Percentiles rank a stretch among this genome's conserved stretches.
phyloP scores from a whole-genome alignment of 495 filamentous ascomycete species.

The Lophiostoma macrostomum region DNA sequence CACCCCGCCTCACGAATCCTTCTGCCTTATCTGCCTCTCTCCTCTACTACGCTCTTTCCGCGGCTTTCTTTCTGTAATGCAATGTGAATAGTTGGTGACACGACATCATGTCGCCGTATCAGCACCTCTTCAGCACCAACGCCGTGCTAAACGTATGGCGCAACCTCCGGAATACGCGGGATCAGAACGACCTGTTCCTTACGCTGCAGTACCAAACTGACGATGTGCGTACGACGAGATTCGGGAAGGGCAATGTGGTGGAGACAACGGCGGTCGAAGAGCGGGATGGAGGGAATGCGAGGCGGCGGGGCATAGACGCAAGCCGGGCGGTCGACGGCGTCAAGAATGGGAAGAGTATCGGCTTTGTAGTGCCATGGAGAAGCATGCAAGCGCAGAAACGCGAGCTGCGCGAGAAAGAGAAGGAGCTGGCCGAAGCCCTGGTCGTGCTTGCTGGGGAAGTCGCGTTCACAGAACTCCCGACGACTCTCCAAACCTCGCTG shows the following conservation, averaged over 20 bases:
- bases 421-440: constrained; percentile 23
- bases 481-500: constrained; percentile 15
- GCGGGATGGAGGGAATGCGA: background rate
- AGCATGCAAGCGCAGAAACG: constrained; percentile 23
- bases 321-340: background rate
- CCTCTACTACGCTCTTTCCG: background rate
- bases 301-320: background rate
- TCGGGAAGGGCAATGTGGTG: background rate
- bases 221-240: background rate
- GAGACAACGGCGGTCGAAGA: background rate
- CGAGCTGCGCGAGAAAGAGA: constrained; percentile 23
- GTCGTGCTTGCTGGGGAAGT: constrained; percentile 24
- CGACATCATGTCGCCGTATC: constrained; percentile 21
- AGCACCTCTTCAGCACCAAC: constrained; percentile 22
- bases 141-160: constrained; percentile 22
- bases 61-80: background rate
- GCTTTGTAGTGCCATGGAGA: constrained; percentile 27
- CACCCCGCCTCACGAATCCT: background rate
- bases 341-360: constrained; percentile 10
- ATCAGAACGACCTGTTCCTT: constrained; percentile 20
- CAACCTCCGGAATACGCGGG: constrained; percentile 18
- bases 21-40: no score
- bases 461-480: constrained; percentile 23
- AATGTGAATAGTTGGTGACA: no score
- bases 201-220: constrained; percentile 22